A percentile compares a stretch with the other conserved stretches of the same genome.
Evolutionary conservation across 805 yeast species (phyloP).

Genomic region (Candida succiphila): DNA sequence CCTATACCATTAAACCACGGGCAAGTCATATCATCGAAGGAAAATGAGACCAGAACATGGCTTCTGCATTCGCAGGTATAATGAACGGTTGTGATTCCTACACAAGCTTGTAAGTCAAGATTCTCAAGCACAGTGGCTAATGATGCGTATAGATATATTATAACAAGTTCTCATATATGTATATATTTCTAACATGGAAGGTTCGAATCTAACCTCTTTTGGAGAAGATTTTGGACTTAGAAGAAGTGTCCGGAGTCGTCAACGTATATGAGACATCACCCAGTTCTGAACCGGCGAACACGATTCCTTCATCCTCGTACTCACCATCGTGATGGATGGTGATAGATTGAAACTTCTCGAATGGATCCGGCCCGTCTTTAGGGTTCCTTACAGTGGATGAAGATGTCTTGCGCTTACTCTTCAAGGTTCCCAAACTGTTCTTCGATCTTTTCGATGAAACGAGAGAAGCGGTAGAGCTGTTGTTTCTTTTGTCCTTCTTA

Average conservation of each 20-base stretch:
- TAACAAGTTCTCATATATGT: too few relatives aligned
- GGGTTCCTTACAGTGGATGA: slow-evolving; percentile 12
- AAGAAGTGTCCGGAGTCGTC: slow-evolving; percentile 25
- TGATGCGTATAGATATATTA: too few relatives aligned
- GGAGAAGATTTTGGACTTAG: slow-evolving; percentile 14
- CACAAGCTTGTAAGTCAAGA: too few relatives aligned
- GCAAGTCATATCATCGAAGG: too few relatives aligned
- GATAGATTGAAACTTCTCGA: slow-evolving; percentile 76
- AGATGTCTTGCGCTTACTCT: slow-evolving; percentile 22
- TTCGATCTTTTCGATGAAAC: slow-evolving; percentile 19
- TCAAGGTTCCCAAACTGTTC: slow-evolving; percentile 40
- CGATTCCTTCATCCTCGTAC: slow-evolving; percentile 33
- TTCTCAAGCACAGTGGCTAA: too few relatives aligned
- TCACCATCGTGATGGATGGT: slow-evolving; percentile 70
- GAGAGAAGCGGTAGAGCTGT: background rate
- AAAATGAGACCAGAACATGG: too few relatives aligned
- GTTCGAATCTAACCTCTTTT: too few relatives aligned
- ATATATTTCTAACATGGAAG: too few relatives aligned
- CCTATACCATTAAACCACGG: too few relatives aligned
- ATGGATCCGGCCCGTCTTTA: slow-evolving; percentile 48
- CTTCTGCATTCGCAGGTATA: too few relatives aligned
- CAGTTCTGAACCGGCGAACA: slow-evolving; percentile 36
- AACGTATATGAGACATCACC: slow-evolving; percentile 51
- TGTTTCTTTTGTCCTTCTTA: background rate
- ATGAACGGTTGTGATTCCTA: too few relatives aligned